These are phyloP conservation scores for Chytriomyces sp. DNA, from an alignment of 192 early-diverging fungal genomes.

Conservation along the genomic window DNA sequence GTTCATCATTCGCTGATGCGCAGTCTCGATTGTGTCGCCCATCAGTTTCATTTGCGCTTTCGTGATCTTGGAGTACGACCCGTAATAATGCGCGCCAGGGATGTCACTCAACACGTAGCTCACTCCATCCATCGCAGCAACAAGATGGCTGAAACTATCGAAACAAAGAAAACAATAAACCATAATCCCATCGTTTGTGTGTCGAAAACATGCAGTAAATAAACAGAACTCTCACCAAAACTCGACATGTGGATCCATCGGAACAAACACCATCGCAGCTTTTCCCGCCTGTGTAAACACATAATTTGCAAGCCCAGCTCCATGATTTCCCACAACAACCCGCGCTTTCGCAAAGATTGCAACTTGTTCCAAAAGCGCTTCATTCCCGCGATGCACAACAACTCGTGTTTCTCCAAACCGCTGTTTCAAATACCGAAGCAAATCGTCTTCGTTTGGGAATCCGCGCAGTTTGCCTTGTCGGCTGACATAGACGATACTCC, in stretches of 20 bases:
- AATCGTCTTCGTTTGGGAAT: slow-evolving; percentile 24
- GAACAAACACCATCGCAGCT: slow-evolving; percentile 28
- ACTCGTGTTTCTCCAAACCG: slow-evolving; percentile 8
- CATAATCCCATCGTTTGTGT: not conserved
- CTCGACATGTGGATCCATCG: slow-evolving; percentile 28
- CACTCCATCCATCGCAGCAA: slow-evolving; percentile 20
- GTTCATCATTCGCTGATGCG: not conserved
- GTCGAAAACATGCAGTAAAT: not conserved
- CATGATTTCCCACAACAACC: slow-evolving; percentile 26
- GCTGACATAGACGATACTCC: slow-evolving; percentile 14
- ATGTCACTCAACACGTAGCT: slow-evolving; percentile 19
- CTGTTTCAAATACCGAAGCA: not conserved
- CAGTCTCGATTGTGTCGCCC: slow-evolving; percentile 16
- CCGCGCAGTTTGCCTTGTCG: slow-evolving; percentile 7
- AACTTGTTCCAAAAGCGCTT: slow-evolving; percentile 12
- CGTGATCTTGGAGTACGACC: slow-evolving; percentile 6
- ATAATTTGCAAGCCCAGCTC: slow-evolving; percentile 27
- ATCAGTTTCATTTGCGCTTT: slow-evolving; percentile 12
- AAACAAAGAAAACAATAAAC: not conserved
- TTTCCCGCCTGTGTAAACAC: slow-evolving; percentile 15
- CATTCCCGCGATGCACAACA: slow-evolving; percentile 16
- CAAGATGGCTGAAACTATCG: slow-evolving; percentile 24
- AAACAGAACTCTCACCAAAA: not conserved
- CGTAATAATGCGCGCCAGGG: slow-evolving; percentile 24
- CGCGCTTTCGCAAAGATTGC: slow-evolving; percentile 20